Base-by-base conservation (phyloP, 2,329 filamentous ascomycete genomes). In the Truncatella angustata region DNA sequence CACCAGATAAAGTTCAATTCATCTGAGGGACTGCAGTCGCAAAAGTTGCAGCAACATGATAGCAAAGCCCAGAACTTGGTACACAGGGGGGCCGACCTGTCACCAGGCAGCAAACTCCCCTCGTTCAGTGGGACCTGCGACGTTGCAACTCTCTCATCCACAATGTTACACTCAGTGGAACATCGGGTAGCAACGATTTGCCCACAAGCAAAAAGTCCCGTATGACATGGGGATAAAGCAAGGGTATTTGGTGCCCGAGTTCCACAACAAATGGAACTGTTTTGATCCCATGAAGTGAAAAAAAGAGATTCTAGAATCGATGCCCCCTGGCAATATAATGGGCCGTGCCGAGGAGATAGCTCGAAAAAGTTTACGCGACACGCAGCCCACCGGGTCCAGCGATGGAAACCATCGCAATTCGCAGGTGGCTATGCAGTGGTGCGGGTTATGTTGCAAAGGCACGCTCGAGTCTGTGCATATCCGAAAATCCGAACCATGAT, bases 251-350 rank as follows among this genome's bases (percentile, higher is more conserved):
- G n/a, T 35, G 43, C 43, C 18, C 43, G 43, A 34, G 43, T n/a
- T 32, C 43, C 43, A 46, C 43, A 11, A 28, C 26, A 6, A 44
- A n/a, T 10, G 43, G 21, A 30, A n/a, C 40, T 12, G 21, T 23
- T 28, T n/a, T 16, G 10, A 9, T 32, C 10, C 28, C 28, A 24
- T 46, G 24, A 46, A 11, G 28, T n/a, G n/a, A n/a, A n/a, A n/a
- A n/a, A n/a, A n/a, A n/a, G n/a, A n/a, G 43, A 26, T 46, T 46
- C 43, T 35, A 46, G 43, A 46, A 46, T 28, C 16, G 20, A 21
- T 16, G n/a, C 32, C 43, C 43, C 43, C 26, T 46, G 43, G 18
- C 5, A n/a, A 46, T 46, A 32, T n/a, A 26, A 21, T 32, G 26
- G 43, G 43, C 43, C 43, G 14, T 46, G 43, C 43, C 43, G 43